These are phyloP conservation scores for Pezicula rhizophila DNA, from an alignment of 2,329 filamentous ascomycete species.

Conservation along the genomic window DNA sequence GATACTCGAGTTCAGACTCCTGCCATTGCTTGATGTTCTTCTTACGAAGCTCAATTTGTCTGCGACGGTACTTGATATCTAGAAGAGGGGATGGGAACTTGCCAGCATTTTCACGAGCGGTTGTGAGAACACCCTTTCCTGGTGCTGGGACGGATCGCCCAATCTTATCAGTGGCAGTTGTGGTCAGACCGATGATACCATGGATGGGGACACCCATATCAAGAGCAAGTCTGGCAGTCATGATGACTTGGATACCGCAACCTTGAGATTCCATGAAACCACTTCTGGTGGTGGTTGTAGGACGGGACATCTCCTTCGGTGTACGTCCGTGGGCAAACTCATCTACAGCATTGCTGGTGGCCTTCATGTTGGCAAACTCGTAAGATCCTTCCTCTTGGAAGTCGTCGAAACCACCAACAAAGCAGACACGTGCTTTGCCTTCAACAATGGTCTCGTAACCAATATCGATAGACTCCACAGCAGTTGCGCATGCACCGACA, in stretches of 20 bases:
- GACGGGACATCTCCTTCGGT: slow-evolving; percentile 94
- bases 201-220: slow-evolving; percentile 99
- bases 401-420: slow-evolving; percentile 98
- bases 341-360: slow-evolving; percentile 94
- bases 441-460: slow-evolving; percentile 98
- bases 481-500: slow-evolving; percentile 93
- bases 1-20: slow-evolving; percentile 86
- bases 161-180: slow-evolving; percentile 98
- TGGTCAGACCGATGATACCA: slow-evolving; percentile 86
- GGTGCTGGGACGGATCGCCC: slow-evolving; percentile 94
- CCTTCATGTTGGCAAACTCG: slow-evolving; percentile 99
- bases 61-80: slow-evolving; percentile 94
- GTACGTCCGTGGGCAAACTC: slow-evolving; percentile 94
- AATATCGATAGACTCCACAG: slow-evolving; percentile 95
- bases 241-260: slow-evolving; percentile 96
- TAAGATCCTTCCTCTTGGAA: slow-evolving; percentile 99
- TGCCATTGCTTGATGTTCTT: slow-evolving; percentile 96
- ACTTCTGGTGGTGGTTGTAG: slow-evolving; percentile 91
- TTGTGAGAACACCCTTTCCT: slow-evolving; percentile 93
- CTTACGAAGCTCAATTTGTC: slow-evolving; percentile 90
- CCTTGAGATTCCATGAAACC: slow-evolving; percentile 99
- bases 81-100: slow-evolving; percentile 94
- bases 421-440: slow-evolving; percentile 94
- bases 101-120: slow-evolving; percentile 81
- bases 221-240: slow-evolving; percentile 90